These are phyloP conservation scores for Lachnellula hyalina DNA, from an alignment of 2,329 filamentous ascomycete genomes.

Conservation along the genomic window DNA sequence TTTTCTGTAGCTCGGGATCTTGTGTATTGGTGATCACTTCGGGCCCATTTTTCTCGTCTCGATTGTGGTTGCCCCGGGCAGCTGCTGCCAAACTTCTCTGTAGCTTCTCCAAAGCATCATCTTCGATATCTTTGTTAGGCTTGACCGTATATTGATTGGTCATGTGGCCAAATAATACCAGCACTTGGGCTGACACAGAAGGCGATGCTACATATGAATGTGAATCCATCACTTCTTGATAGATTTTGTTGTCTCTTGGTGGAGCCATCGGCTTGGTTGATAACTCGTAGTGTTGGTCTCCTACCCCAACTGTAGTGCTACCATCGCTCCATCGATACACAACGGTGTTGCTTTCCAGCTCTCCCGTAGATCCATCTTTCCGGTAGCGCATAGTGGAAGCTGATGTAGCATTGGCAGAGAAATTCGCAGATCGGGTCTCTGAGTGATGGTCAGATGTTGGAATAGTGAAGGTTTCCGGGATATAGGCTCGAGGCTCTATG, in stretches of 20 bases:
- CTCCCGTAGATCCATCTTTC: conserved; percentile 56
- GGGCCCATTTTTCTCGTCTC: conserved; percentile 50
- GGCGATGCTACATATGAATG: conserved; percentile 74
- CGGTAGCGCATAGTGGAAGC: conserved; percentile 66
- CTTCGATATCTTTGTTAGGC: conserved; percentile 61
- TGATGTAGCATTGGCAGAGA: conserved; percentile 51
- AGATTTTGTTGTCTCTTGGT: conserved; percentile 45
- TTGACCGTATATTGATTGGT: conserved; percentile 66
- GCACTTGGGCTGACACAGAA: conserved; percentile 59
- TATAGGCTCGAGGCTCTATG: conserved; percentile 63
- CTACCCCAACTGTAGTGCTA: conserved; percentile 69
- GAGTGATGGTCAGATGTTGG: conserved; percentile 53
- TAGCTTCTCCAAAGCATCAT: conserved; percentile 65
- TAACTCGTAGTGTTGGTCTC: conserved; percentile 70
- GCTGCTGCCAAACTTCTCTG: conserved; percentile 62
- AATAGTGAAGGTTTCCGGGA: conserved; percentile 60
- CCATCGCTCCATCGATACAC: conserved; percentile 77
- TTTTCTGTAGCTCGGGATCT: conserved; percentile 71
- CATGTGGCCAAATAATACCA: conserved; percentile 71
- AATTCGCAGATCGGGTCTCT: conserved; percentile 40
- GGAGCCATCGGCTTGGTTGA: conserved; percentile 66
- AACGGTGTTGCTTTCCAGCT: conserved; percentile 69
- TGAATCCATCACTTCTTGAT: conserved; percentile 63
- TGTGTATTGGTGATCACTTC: conserved; percentile 66
- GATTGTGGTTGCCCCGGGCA: conserved; percentile 48